These are phyloP conservation scores for Trichoderma sp. DNA, from an alignment of 2,329 filamentous ascomycete genomes.

Conservation along the genomic window DNA sequence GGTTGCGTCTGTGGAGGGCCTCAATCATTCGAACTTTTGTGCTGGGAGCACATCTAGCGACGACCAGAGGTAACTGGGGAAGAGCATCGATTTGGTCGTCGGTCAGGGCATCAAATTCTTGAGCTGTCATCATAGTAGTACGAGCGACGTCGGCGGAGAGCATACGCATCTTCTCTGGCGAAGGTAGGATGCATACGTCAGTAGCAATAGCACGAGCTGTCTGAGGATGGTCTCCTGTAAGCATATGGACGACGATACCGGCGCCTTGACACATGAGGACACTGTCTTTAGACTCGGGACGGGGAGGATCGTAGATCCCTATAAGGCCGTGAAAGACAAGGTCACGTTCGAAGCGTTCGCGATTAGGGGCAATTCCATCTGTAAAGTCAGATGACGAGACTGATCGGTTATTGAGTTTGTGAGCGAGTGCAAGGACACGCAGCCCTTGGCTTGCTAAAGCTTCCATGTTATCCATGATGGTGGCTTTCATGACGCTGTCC, in stretches of 20 bases:
- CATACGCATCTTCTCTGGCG: conserved; percentile 38
- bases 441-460: conserved; percentile 61
- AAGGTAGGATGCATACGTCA: conserved; percentile 57
- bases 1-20: conserved; percentile 61
- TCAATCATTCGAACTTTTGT: conserved; percentile 75
- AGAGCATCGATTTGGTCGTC: conserved; percentile 61
- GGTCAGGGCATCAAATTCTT: conserved; percentile 60
- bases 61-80: conserved; percentile 61
- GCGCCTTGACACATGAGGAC: conserved; percentile 55
- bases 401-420: conserved; percentile 13
- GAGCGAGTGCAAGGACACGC: conserved; percentile 62
- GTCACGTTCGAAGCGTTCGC: conserved; percentile 44
- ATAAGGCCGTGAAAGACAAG: conserved; percentile 63
- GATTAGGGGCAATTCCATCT: conserved; percentile 22
- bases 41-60: conserved; percentile 66
- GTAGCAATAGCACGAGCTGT: conserved; percentile 59
- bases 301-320: conserved; percentile 66
- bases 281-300: conserved; percentile 54
- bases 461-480: conserved; percentile 64
- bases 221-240: conserved; percentile 61
- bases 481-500: conserved; percentile 39
- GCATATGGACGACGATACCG: conserved; percentile 61
- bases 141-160: conserved; percentile 51
- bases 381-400: conserved; percentile 31
- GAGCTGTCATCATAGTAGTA: conserved; percentile 59